These are phyloP conservation scores for Saxophila tyrrhenica DNA, from an alignment of 495 filamentous ascomycete genomes.

Conservation along the genomic window DNA sequence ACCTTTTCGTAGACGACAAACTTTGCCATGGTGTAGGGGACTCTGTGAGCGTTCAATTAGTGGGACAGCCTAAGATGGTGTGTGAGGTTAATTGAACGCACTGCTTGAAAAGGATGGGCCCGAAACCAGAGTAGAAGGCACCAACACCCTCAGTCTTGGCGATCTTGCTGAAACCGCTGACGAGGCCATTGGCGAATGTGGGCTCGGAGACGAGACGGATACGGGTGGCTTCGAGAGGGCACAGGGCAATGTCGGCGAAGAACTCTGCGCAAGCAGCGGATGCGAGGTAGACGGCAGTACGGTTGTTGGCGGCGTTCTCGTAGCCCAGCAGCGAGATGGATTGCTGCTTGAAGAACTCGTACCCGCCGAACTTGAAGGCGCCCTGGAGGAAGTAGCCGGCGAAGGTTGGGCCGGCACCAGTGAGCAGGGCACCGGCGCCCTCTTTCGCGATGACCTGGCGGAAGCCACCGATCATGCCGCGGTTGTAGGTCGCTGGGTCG, in stretches of 20 bases:
- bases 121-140: slow-evolving; percentile 36
- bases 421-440: slow-evolving; percentile 32
- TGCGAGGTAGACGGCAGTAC: slow-evolving; percentile 36
- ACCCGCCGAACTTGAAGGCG: slow-evolving; percentile 38
- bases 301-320: slow-evolving; percentile 32
- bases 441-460: slow-evolving; percentile 32
- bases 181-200: slow-evolving; percentile 32
- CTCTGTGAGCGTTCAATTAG: too few relatives aligned
- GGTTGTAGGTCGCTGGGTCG: slow-evolving; percentile 35
- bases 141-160: slow-evolving; percentile 32
- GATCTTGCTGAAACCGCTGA: slow-evolving; percentile 33
- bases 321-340: slow-evolving; percentile 34
- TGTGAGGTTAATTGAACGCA: slow-evolving; percentile 41
- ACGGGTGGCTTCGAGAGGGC: slow-evolving; percentile 33
- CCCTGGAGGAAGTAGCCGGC: slow-evolving; percentile 38
- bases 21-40: slow-evolving; percentile 99
- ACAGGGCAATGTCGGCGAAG: slow-evolving; percentile 35
- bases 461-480: slow-evolving; percentile 35
- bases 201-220: slow-evolving; percentile 33
- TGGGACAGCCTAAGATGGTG: too few relatives aligned
- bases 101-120: slow-evolving; percentile 42
- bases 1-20: slow-evolving; percentile 99
- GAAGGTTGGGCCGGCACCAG: slow-evolving; percentile 33
- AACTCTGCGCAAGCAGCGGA: slow-evolving; percentile 33
- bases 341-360: slow-evolving; percentile 39